Evolutionary conservation across 352 stramenopile genomes (phyloP).

Genomic region (Globisporangium okanoganense): DNA sequence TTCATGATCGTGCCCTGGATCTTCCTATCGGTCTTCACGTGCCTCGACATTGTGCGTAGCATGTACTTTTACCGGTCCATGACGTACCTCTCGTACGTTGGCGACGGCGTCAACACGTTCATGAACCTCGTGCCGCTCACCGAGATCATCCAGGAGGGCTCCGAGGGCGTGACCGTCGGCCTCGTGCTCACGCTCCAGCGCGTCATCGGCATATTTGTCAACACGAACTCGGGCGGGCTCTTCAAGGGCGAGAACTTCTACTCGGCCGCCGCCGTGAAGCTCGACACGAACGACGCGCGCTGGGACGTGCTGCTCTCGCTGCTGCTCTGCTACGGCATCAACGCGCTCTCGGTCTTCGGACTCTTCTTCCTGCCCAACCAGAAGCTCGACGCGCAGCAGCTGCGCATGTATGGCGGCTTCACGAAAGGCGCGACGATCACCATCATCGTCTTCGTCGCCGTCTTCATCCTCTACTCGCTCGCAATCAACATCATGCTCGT

Average conservation of each 20-base stretch:
- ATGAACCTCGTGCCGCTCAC: constrained; percentile 34
- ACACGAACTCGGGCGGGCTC: constrained; percentile 35
- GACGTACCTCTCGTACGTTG: constrained; percentile 20
- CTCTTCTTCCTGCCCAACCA: constrained; percentile 37
- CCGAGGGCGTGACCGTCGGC: constrained; percentile 46
- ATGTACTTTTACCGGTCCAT: constrained; percentile 29
- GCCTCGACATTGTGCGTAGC: constrained; percentile 27
- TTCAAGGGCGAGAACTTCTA: constrained; percentile 37
- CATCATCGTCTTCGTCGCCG: constrained; percentile 26
- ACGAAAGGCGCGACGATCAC: constrained; percentile 27
- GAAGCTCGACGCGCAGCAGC: constrained; percentile 67
- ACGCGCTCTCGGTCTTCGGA: constrained; percentile 28
- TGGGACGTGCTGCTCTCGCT: constrained; percentile 33
- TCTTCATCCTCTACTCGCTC: constrained; percentile 40
- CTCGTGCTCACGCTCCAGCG: constrained; percentile 51
- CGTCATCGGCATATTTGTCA: constrained; percentile 44
- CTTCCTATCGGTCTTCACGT: constrained; percentile 22
- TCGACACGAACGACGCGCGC: constrained; percentile 25
- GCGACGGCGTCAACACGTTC: constrained; percentile 21
- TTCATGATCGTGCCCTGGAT: constrained; percentile 28
- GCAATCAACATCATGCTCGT: constrained; percentile 33
- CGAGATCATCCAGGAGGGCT: constrained; percentile 60
- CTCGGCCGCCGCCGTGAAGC: constrained; percentile 17
- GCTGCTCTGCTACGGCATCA: constrained; percentile 38
- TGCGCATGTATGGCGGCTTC: constrained; percentile 67